phyloP scores from a whole-genome alignment of 768 basidiomycete species.

The Cystobasidiopsis lactophilus region DNA sequence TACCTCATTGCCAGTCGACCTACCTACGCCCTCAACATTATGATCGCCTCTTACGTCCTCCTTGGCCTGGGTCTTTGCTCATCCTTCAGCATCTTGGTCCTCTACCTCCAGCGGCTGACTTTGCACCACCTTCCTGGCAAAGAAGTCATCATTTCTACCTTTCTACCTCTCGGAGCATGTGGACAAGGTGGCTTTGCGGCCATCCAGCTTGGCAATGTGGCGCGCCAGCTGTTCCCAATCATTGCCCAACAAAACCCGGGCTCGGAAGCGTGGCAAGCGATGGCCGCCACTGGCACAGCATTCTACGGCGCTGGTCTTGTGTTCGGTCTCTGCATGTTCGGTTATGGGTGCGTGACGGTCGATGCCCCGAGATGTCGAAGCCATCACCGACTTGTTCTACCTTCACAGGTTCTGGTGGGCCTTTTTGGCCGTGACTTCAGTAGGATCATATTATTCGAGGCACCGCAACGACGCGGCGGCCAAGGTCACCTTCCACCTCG shows the following conservation, averaged over 20 bases:
- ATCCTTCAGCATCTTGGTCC: constrained; percentile 10
- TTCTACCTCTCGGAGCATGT: constrained; percentile 16
- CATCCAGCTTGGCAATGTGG: constrained; percentile 14
- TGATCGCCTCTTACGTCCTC: constrained; percentile 17
- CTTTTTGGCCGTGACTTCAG: constrained; percentile 13
- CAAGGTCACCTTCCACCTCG: not conserved
- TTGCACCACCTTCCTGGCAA: constrained; percentile 16
- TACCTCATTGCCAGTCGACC: constrained; percentile 8
- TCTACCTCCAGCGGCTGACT: constrained; percentile 17
- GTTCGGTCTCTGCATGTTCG: constrained; percentile 15
- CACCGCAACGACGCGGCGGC: not conserved
- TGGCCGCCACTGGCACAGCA: constrained; percentile 3
- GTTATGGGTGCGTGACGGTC: no score
- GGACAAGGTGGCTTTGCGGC: constrained; percentile 16
- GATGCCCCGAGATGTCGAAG: no score
- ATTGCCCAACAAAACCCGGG: not conserved
- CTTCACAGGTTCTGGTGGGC: constrained; percentile 20
- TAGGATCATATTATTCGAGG: not conserved
- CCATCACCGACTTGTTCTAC: no score
- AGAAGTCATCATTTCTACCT: constrained; percentile 16
- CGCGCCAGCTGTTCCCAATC: constrained; percentile 13
- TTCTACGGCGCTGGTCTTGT: constrained; percentile 15
- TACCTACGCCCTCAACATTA: constrained; percentile 13
- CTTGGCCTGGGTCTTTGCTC: constrained; percentile 11
- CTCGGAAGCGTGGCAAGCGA: not conserved